Evolutionary conservation across 176 grass and related monocot species (phyloP), one percentile per base, ranked within the genome.

Genomic region (Phragmites australis): DNA sequence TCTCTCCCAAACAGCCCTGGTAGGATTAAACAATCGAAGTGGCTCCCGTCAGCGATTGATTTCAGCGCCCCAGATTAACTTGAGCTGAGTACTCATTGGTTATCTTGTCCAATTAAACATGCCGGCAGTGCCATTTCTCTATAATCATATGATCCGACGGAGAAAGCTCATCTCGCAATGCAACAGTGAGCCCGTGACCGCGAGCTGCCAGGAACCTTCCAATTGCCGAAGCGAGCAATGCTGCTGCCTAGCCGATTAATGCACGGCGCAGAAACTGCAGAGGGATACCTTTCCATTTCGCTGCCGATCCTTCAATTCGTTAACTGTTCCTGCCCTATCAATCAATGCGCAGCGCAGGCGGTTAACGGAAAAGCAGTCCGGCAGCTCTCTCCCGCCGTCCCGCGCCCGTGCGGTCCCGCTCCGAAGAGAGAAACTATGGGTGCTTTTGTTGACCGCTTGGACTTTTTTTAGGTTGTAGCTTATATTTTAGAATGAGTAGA

Each of bases 281-380:
- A 46, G 10, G 68, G 45, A 29, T n/a, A 58, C 23, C 19, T 40
- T 58, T 57, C 55, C 56, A 42, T 65, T 44, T 42, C 9, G 41
- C 59, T 66, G 68, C 44, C 22, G 22, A 21, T 42, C 25, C 79
- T 65, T 88, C 27, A 48, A 78, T 64, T 37, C 56, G 21, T 50
- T 16, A 52, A 26, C 72, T 82, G 72, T 46, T 74, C 21, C 46
- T 26, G 32, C 41, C 42, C 30, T 19, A 43, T 25, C 61, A 45
- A 17, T 76, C 45, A 55, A 73, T 74, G n/a, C 65, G 34, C 27
- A 27, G 31, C n/a, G 29, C 32, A 19, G 41, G n/a, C 65, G 57
- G 4, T 40, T 72, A 74, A 57, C 53, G 52, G 22, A 15, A 62
- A 27, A 62, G 22, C 29, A 22, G 34, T 0, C 41, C 6, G 42